Evolutionary conservation across 495 filamentous ascomycete genomes (phyloP), one percentile per base, ranked within the genome.

Genomic region (Margaritispora aquatica): DNA sequence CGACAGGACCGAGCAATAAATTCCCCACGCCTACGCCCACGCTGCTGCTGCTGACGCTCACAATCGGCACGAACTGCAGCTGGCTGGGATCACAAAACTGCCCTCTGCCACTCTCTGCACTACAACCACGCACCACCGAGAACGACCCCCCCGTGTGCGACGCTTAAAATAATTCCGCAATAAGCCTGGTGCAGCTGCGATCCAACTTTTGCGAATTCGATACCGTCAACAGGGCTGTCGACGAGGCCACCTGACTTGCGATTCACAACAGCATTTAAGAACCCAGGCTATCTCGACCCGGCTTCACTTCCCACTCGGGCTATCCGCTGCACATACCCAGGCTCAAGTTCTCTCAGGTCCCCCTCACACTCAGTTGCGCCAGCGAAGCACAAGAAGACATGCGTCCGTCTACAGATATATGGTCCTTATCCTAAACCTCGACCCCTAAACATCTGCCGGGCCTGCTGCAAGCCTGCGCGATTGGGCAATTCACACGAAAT

Each of bases 231-330:
- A 22, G 38, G 36, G 54, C 46, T 26, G 7, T 26, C 2, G 17
- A 24, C 26, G 24, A 38, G 54, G 48, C 62, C 62, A 64, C 62
- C 48, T 64, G 62, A 64, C 62, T 56, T 59, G 53, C 38, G 8
- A 61, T 15, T 24, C 9, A 41, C 27, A 34, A 9, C 29, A 26
- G n/a, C n/a, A n/a, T n/a, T 27, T 26, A 38, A 54, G 17, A 54
- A n/a, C n/a, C n/a, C n/a, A 54, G 27, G 11, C 20, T 21, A 34
- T 36, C 20, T 53, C 53, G 24, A 44, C 24, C 29, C 53, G 34
- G n/a, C 41, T 34, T 21, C 26, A 50, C 46, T 57, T 50, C 55
- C 55, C 34, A 50, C 44, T 36, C 58, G 2, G 54, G 54, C 49
- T 51, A 21, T 31, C 56, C 36, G 46, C 54, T 57, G 10, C 48